Conservation (phyloP, 805 yeast genomes). For the Wickerhamiella shivajii region DNA sequence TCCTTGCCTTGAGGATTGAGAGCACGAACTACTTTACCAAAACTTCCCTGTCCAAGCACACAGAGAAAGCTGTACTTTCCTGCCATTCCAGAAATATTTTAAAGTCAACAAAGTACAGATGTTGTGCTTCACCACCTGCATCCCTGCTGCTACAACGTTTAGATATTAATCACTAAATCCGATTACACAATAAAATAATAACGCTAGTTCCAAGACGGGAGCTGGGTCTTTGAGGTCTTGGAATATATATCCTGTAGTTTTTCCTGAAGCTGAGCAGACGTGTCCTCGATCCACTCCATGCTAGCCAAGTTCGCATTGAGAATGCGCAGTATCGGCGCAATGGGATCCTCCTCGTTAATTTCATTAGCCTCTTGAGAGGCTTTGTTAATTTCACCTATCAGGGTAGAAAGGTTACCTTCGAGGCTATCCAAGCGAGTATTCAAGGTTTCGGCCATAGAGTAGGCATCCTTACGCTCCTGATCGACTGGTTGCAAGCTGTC, state of each 20-base stretch:
- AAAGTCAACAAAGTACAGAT: too few relatives aligned
- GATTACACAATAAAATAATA: neutral
- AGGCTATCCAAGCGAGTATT: slow-evolving; percentile 68
- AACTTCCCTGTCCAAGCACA: slow-evolving; percentile 17
- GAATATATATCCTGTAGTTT: slow-evolving; percentile 33
- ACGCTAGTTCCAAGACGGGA: slow-evolving; percentile 6
- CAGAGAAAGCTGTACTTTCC: slow-evolving; percentile 4
- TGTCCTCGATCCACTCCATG: slow-evolving; percentile 69
- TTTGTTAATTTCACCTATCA: slow-evolving; percentile 21
- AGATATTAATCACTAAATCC: neutral
- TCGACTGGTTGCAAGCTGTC: slow-evolving; percentile 36
- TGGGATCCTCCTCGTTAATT: slow-evolving; percentile 33
- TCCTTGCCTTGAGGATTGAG: slow-evolving; percentile 27
- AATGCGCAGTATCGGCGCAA: slow-evolving; percentile 48
- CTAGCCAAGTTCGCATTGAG: slow-evolving; percentile 83
- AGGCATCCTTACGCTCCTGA: slow-evolving; percentile 79
- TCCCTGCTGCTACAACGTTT: too few relatives aligned
- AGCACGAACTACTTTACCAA: slow-evolving; percentile 19
- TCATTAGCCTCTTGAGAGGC: slow-evolving; percentile 70
- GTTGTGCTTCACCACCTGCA: too few relatives aligned
- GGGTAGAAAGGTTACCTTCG: slow-evolving; percentile 43
- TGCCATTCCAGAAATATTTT: too few relatives aligned
- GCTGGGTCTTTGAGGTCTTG: slow-evolving; percentile 5
- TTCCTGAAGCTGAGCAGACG: slow-evolving; percentile 51
- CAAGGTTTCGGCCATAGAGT: slow-evolving; percentile 68